These are phyloP conservation scores for Stenocarpella maydis DNA, from an alignment of 2,329 filamentous ascomycete genomes.

Conservation along the genomic window DNA sequence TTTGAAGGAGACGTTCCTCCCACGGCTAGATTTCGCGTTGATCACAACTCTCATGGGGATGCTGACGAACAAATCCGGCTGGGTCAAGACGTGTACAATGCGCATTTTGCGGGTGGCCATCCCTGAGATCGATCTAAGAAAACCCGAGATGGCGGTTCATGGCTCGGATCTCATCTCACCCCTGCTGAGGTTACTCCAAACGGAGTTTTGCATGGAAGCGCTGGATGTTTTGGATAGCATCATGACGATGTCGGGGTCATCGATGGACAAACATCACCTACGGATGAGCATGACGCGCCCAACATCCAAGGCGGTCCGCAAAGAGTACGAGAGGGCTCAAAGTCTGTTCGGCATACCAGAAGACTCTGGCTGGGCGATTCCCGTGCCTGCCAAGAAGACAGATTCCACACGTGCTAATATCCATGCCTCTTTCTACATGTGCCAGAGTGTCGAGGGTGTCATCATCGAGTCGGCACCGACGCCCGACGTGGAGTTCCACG, in stretches of 20 bases:
- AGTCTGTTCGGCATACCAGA: constrained; percentile 97
- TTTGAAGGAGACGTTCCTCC: constrained; percentile 80
- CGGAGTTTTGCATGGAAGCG: constrained; percentile 92
- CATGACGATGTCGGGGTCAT: constrained; percentile 90
- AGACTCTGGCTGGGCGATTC: constrained; percentile 94
- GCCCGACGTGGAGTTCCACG: constrained; percentile 90
- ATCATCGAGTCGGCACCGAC: constrained; percentile 71
- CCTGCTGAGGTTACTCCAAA: constrained; percentile 86
- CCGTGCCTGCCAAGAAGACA: constrained; percentile 89
- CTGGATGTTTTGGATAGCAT: constrained; percentile 92
- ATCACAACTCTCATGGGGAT: constrained; percentile 91
- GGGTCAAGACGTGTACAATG: constrained; percentile 95
- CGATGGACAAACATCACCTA: constrained; percentile 92
- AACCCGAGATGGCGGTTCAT: constrained; percentile 86
- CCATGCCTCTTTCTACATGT: constrained; percentile 95
- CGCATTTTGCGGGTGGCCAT: constrained; percentile 85
- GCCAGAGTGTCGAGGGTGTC: constrained; percentile 71
- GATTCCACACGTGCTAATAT: constrained; percentile 89
- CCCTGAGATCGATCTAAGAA: constrained; percentile 91
- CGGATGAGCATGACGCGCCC: constrained; percentile 98
- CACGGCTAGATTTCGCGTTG: constrained; percentile 82
- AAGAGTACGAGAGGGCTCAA: constrained; percentile 93
- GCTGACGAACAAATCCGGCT: constrained; percentile 85
- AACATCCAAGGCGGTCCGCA: constrained; percentile 84
- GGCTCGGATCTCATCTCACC: constrained; percentile 96